phyloP scores from a whole-genome alignment of 805 yeast genomes.

The Lipomyces sp. region DNA sequence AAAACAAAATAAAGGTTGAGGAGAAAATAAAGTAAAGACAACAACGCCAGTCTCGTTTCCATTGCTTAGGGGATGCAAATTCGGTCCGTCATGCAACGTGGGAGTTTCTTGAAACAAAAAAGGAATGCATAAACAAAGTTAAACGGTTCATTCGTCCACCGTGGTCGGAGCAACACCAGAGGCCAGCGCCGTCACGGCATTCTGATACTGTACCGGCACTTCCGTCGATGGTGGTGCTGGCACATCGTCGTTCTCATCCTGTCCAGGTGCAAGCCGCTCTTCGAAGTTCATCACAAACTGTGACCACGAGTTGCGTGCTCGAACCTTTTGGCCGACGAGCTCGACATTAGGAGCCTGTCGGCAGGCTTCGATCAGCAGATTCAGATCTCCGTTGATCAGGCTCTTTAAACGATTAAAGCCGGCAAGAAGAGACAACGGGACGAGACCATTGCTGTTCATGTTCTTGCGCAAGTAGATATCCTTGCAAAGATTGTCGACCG shows the following conservation, averaged over 20 bases:
- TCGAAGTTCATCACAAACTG: slow-evolving; percentile 66
- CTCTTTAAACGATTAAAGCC: slow-evolving; percentile 72
- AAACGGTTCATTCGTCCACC: too few relatives aligned
- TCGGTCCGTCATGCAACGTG: background rate
- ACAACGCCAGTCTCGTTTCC: background rate
- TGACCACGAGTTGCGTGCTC: slow-evolving; percentile 56
- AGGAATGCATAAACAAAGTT: too few relatives aligned
- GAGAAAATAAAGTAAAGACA: too few relatives aligned
- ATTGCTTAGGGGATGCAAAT: background rate
- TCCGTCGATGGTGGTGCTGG: background rate
- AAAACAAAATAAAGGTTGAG: too few relatives aligned
- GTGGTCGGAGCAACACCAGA: too few relatives aligned
- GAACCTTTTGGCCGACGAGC: slow-evolving; percentile 51
- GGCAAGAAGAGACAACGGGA: slow-evolving; percentile 60
- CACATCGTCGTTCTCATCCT: slow-evolving; percentile 40
- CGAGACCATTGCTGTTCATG: slow-evolving; percentile 74
- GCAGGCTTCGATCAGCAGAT: slow-evolving; percentile 54
- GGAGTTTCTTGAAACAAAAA: background rate
- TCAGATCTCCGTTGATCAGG: slow-evolving; percentile 54
- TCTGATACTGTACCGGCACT: too few relatives aligned
- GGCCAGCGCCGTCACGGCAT: too few relatives aligned
- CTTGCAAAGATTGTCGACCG: slow-evolving; percentile 78
- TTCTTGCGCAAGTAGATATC: slow-evolving; percentile 79
- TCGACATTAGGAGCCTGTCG: slow-evolving; percentile 54
- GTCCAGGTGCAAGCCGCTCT: slow-evolving; percentile 48